Conservation (phyloP, 805 yeast genomes). For the Cyberlindnera meyerae region DNA sequence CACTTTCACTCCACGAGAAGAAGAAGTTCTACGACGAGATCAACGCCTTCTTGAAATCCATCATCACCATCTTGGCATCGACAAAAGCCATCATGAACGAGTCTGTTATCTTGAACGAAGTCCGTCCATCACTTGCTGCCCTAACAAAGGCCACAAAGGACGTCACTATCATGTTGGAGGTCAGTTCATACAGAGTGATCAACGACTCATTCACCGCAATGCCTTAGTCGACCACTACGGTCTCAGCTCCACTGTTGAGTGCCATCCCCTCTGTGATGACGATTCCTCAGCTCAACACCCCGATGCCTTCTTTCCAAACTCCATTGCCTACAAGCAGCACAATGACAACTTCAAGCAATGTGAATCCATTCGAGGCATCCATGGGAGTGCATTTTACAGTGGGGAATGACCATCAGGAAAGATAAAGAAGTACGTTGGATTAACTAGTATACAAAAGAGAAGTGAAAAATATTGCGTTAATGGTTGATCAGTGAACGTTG, state of each 20-base stretch:
- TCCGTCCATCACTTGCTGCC: constrained; percentile 71
- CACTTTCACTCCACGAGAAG: constrained; percentile 46
- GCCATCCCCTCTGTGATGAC: constrained; percentile 29
- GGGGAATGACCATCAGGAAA: constrained; percentile 1
- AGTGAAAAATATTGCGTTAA: neutral
- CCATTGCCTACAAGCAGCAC: constrained; percentile 8
- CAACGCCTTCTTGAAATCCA: constrained; percentile 74
- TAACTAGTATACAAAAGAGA: no score
- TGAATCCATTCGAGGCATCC: constrained; percentile 25
- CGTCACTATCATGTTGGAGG: constrained; percentile 79
- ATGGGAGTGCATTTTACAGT: constrained; percentile 14
- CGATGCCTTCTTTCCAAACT: constrained; percentile 11
- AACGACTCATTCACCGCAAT: constrained; percentile 21
- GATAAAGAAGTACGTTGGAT: no score
- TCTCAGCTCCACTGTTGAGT: constrained; percentile 19
- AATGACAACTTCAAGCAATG: neutral
- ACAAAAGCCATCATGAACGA: constrained; percentile 81
- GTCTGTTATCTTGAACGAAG: constrained; percentile 72
- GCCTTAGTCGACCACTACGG: constrained; percentile 17
- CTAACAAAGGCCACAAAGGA: constrained; percentile 89
- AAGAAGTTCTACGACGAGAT: constrained; percentile 80
- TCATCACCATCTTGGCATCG: constrained; percentile 76
- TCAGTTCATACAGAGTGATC: constrained; percentile 43
- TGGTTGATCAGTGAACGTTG: constrained; percentile 3
- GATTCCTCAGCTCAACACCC: constrained; percentile 27